Conservation (phyloP, 2,329 filamentous ascomycete genomes). For the Cercospora sp. region DNA sequence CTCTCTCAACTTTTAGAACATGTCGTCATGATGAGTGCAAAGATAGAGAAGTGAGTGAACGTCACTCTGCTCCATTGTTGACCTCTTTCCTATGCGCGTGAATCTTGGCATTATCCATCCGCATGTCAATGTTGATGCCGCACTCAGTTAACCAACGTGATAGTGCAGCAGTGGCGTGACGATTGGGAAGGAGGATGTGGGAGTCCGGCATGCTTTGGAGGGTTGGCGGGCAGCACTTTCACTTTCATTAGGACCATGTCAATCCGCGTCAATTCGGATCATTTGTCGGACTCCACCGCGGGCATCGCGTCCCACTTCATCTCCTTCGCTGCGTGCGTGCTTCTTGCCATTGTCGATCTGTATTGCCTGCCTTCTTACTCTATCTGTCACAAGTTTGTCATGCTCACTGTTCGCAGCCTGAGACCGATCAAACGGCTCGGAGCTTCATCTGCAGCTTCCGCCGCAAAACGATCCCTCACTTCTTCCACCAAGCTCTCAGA, state of each 20-base stretch:
- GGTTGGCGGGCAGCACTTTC: not conserved
- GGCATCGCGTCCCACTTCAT: not conserved
- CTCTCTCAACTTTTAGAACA: slow-evolving; percentile 1
- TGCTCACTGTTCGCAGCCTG: not conserved
- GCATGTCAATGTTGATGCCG: not conserved
- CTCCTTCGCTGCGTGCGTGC: not conserved
- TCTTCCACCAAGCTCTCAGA: slow-evolving; percentile 31
- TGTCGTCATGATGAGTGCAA: slow-evolving; percentile 15
- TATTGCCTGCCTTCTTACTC: not conserved
- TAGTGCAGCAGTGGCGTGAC: not conserved
- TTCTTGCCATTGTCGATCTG: not conserved
- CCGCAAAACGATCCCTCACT: not conserved
- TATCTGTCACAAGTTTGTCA: not conserved
- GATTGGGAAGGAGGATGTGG: not conserved
- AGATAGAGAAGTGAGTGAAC: slow-evolving; percentile 1
- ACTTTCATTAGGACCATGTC: not conserved
- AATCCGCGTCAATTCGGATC: not conserved
- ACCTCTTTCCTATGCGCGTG: not conserved
- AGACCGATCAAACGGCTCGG: not conserved
- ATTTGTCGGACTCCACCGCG: not conserved
- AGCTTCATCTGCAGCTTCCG: not conserved
- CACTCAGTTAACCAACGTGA: not conserved
- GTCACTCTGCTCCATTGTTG: slow-evolving; percentile 9
- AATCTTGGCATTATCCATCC: not conserved
- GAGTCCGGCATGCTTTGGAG: not conserved